These are phyloP conservation scores for Mediolabrus comicus DNA, from an alignment of 108 stramenopile species.

Conservation along the genomic window DNA sequence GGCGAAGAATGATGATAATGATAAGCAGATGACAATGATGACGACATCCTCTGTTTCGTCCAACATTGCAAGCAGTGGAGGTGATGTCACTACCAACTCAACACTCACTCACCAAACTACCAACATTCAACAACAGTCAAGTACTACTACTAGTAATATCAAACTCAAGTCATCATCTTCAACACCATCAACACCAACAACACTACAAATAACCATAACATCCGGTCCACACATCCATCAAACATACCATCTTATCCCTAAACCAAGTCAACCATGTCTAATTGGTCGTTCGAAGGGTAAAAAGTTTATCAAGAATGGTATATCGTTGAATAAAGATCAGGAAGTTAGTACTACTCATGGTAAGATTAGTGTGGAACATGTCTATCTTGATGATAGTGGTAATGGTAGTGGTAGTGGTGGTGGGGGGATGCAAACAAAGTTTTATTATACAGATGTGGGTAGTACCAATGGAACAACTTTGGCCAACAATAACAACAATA, in stretches of 20 bases:
- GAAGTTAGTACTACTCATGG: slow-evolving; percentile 88
- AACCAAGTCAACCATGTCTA: slow-evolving; percentile 39
- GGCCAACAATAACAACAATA: slow-evolving; percentile 20
- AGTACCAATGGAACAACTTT: slow-evolving; percentile 77
- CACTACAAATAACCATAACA: slow-evolving; percentile 48
- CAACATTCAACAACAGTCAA: not conserved
- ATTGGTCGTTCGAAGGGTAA: slow-evolving; percentile 78
- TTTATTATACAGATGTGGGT: slow-evolving; percentile 73
- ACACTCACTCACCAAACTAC: not conserved
- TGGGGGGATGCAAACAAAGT: slow-evolving; percentile 1
- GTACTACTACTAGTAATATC: not conserved
- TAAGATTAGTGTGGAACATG: slow-evolving; percentile 50
- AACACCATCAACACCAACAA: not conserved
- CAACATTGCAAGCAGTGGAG: too few relatives aligned
- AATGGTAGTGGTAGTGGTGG: not conserved
- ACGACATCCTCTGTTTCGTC: not conserved
- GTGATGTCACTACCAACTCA: not conserved
- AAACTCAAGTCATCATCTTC: not conserved
- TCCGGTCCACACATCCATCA: slow-evolving; percentile 55
- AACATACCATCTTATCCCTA: slow-evolving; percentile 47
- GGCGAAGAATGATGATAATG: too few relatives aligned
- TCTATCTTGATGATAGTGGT: slow-evolving; percentile 2
- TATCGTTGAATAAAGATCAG: slow-evolving; percentile 67
- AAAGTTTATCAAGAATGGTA: slow-evolving; percentile 72
- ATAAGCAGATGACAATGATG: not conserved